phyloP scores from a whole-genome alignment of 129 eudicot genomes.

The Sambucus nigra region DNA sequence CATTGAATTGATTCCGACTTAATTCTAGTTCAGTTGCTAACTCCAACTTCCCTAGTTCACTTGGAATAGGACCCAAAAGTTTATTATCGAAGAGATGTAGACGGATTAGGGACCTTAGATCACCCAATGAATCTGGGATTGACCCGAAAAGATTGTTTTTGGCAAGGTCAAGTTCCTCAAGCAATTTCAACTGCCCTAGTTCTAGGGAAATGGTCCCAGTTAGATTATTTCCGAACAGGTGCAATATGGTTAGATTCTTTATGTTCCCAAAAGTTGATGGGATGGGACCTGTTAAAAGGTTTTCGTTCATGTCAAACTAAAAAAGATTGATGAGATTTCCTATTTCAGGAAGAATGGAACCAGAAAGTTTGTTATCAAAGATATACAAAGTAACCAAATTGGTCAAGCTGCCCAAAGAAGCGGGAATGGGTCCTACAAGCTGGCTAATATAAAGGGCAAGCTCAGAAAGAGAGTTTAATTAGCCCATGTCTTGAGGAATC shows the following conservation, averaged over 20 bases:
- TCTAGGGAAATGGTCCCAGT: constrained; percentile 32
- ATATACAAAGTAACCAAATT: no score
- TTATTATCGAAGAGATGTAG: constrained; percentile 10
- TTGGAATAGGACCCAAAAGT: constrained; percentile 32
- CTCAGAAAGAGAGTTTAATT: constrained; percentile 13
- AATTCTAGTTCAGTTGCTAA: constrained; percentile 10
- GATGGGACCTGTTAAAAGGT: constrained; percentile 20
- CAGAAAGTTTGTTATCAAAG: background rate
- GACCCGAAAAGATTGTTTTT: constrained; percentile 15
- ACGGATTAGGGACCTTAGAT: constrained; percentile 4
- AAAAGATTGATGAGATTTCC: constrained; percentile 20
- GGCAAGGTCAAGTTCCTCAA: constrained; percentile 1
- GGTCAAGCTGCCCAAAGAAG: no score
- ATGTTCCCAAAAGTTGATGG: constrained; percentile 22
- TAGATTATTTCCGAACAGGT: constrained; percentile 14
- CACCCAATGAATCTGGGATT: constrained; percentile 18
- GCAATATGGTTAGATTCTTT: no score
- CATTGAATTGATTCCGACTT: no score
- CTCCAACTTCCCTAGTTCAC: no score
- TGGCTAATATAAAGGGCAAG: constrained; percentile 3
- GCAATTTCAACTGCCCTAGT: constrained; percentile 25
- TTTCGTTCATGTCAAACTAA: constrained; percentile 4
- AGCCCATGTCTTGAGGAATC: constrained; percentile 13
- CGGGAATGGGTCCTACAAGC: constrained; percentile 24
- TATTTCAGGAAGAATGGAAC: no score